Evolutionary conservation across 306 rosid genomes (phyloP), one percentile per base, ranked within the genome.

Genomic region (Casuarina equisetifolia): DNA sequence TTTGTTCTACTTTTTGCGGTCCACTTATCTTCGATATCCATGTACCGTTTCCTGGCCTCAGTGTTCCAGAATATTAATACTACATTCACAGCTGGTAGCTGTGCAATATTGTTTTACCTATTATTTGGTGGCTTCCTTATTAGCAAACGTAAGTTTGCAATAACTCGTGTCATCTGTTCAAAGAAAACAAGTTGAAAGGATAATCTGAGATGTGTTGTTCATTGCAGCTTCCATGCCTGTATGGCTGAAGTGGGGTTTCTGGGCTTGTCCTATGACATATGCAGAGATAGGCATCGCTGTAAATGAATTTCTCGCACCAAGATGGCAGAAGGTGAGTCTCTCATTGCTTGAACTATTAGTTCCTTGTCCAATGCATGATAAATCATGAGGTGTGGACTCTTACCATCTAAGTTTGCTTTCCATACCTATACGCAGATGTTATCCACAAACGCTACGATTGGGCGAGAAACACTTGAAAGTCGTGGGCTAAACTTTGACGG

Each of bases 11-110:
- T 85, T 17, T 82, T 85, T 66, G 42, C 40, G 17, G 9, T 73
- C 32, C 83, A 82, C 63, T 15, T 81, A 8, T 48, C 84, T 36
- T 78, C 88, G 17, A 49, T 75, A 74, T 84, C 88, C 46, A 78
- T 84, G 85, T 81, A 74, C 57, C 88, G 83, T 17, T 81, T 84
- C 42, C 3, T 84, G 45, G 85, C 85, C 25, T 81, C 85, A 4
- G 11, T 81, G 38, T 81, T 64, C 58, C 81, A 54, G 43, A 82
- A 74, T 49, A 35, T 52, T 15, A 75, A 53, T 62, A 73, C 80
- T 58, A 38, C 88, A 6, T 39, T 75, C 53, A 62, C 81, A 59
- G 81, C 82, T 57, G 77, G 77, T 77, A 68, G 52, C 58, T n/a
- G 75, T 9, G 17, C 84, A 20, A 67, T 84, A 73, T 49, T 80